These are phyloP conservation scores for Saccharomycopsis crataegensis DNA, from an alignment of 1,139 yeast genomes.

Conservation along the genomic window DNA sequence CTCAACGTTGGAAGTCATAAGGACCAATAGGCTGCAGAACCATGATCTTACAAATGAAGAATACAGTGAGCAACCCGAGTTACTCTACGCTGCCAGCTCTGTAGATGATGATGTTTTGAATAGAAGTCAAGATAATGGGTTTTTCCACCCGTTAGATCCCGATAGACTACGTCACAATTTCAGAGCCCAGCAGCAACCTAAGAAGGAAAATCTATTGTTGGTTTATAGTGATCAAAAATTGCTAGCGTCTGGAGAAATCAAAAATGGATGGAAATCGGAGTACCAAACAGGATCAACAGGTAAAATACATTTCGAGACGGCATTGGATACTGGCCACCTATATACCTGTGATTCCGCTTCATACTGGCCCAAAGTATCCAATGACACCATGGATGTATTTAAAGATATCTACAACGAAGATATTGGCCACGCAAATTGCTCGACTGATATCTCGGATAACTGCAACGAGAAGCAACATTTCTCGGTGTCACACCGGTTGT, in stretches of 20 bases:
- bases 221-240: slow-evolving; percentile 1
- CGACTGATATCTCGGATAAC: background rate
- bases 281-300: background rate
- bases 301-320: background rate
- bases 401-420: background rate
- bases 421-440: slow-evolving; percentile 5
- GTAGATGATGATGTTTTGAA: slow-evolving; percentile 8
- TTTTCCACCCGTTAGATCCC: slow-evolving; percentile 11
- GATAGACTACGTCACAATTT: slow-evolving; percentile 5
- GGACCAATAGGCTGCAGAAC: background rate
- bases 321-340: slow-evolving; percentile 4
- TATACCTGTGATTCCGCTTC: background rate
- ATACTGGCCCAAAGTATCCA: background rate
- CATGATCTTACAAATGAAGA: background rate
- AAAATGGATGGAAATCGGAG: slow-evolving; percentile 15
- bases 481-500: slow-evolving; percentile 1
- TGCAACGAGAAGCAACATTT: background rate
- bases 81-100: background rate
- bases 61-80: background rate
- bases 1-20: slow-evolving; percentile 6
- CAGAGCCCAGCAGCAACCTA: background rate
- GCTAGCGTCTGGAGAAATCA: slow-evolving; percentile 8
- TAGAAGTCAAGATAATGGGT: background rate
- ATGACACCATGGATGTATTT: background rate
- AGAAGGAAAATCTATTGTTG: background rate